Evolutionary conservation across 805 yeast species (phyloP), one percentile per base, ranked within the genome.

Genomic region (Starmera amethionina): DNA sequence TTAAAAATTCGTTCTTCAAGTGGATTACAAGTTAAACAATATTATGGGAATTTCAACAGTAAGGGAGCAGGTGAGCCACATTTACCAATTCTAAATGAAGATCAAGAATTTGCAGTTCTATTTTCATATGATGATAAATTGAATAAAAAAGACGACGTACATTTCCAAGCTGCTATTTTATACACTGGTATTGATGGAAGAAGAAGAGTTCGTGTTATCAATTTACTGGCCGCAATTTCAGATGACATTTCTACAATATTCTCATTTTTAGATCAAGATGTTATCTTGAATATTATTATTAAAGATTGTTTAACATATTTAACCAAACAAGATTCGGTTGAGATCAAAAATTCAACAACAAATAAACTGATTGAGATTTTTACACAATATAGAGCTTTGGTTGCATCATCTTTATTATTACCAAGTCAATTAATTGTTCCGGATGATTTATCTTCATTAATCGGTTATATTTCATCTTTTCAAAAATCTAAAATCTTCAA

Each of bases 91-190:
- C 60, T 87, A 27, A 70, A 70, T 34, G 68, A 72, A 14, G 78
- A 84, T 47, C 80, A 82, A 35, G 70, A 81, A 5, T 58, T 86
- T 37, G 81, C 85, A 9, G 80, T 85, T 2, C 69, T 86, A 39
- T 76, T 90, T 51, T 71, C 70, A 36, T 82, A 85, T 53, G 96
- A 88, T 54, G 87, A 87, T 4, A 77, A 76, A 44, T 65, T 87
- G 30, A 75, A 79, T 42, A 67, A 82, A 2, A 76, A 76, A 44
- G 68, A 72, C 32, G 96, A 88, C 58, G 83, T 86, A 18, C 93
- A 87, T 58, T 86, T 90, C 66, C 98, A 93, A 62, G 82, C 85
- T 2, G 97, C 97, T 0, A 49, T 93, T 25, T 64, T 93, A 41
- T 90, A 88, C 57, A 89, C 97, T 0, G 83, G 87, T 36, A 54